These are phyloP conservation scores for Penicillium cinerascens DNA, from an alignment of 495 filamentous ascomycete species.

Conservation along the genomic window DNA sequence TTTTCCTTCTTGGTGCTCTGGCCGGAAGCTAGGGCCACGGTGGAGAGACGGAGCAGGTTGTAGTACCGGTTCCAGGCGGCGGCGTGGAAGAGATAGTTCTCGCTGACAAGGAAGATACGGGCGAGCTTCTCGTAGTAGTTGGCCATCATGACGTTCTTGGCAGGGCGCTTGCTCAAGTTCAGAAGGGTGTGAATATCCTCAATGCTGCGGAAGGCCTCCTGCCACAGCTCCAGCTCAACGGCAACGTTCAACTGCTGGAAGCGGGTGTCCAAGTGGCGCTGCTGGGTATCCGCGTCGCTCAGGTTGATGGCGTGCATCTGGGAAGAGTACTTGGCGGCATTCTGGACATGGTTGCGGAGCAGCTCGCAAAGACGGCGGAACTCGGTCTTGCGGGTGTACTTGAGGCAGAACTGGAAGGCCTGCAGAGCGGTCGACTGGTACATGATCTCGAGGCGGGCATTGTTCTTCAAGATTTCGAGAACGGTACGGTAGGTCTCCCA, in stretches of 20 bases:
- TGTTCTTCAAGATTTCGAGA: constrained; percentile 97
- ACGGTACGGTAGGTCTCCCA: constrained; percentile 99
- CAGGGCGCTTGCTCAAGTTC: constrained; percentile 95
- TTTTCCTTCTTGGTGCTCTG: constrained; percentile 91
- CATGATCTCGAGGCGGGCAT: constrained; percentile 93
- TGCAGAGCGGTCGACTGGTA: constrained; percentile 98
- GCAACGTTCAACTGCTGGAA: constrained; percentile 99
- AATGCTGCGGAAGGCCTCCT: constrained; percentile 97
- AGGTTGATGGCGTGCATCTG: constrained; percentile 99
- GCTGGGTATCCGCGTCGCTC: constrained; percentile 93
- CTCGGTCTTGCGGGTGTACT: constrained; percentile 98
- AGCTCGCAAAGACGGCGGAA: constrained; percentile 98
- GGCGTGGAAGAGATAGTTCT: constrained; percentile 99
- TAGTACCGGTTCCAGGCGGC: constrained; percentile 96
- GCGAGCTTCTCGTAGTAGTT: constrained; percentile 99
- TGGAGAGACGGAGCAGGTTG: constrained; percentile 88
- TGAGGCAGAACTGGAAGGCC: constrained; percentile 97
- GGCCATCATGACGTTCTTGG: constrained; percentile 99
- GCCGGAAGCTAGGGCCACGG: constrained; percentile 76
- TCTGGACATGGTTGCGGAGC: constrained; percentile 96
- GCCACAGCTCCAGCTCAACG: constrained; percentile 96
- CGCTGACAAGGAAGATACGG: constrained; percentile 95
- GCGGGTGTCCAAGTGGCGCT: constrained; percentile 94
- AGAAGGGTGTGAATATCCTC: constrained; percentile 99
- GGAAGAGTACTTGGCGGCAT: constrained; percentile 96